These are phyloP conservation scores for Lolium multiflorum DNA, from an alignment of 176 grass and related monocot species.

Conservation along the genomic window DNA sequence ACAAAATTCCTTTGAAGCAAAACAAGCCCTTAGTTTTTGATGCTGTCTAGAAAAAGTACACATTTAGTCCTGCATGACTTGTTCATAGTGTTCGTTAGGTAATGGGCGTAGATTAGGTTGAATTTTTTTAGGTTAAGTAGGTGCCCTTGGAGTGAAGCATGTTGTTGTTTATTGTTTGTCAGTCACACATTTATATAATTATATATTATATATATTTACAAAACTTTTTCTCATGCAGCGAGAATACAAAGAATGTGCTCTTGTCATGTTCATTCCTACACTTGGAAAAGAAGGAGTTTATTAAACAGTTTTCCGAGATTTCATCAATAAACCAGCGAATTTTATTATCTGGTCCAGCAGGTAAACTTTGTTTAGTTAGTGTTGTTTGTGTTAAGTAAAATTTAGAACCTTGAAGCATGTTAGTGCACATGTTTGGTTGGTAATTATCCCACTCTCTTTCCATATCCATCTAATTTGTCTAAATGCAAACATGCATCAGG, in stretches of 20 bases:
- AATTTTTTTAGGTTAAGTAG: conserved; percentile 23
- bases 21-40: conserved; percentile 6
- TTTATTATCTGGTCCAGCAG: conserved; percentile 94
- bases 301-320: conserved; percentile 80
- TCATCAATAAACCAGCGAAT: conserved; percentile 96
- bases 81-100: conserved; percentile 20
- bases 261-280: conserved; percentile 87
- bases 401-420: not conserved
- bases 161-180: conserved; percentile 37
- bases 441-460: not conserved
- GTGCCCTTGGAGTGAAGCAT: conserved; percentile 20
- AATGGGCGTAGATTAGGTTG: conserved; percentile 1
- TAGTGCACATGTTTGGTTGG: conserved; percentile 8
- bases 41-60: conserved; percentile 17
- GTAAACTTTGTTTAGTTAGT: conserved; percentile 46
- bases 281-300: conserved; percentile 88
- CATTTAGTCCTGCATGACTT: not conserved
- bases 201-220: conserved; percentile 38
- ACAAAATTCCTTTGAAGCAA: too few species aligned
- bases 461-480: conserved; percentile 40
- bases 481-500: conserved; percentile 51
- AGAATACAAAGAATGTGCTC: conserved; percentile 91
- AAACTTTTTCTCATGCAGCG: conserved; percentile 57
- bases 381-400: conserved; percentile 20
- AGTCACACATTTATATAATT: conserved; percentile 18